Percentiles rank a stretch among this genome's conserved stretches.
These are phyloP conservation scores for Aureobasidium vineae DNA, from an alignment of 2,329 filamentous ascomycete genomes.

Conservation along the genomic window DNA sequence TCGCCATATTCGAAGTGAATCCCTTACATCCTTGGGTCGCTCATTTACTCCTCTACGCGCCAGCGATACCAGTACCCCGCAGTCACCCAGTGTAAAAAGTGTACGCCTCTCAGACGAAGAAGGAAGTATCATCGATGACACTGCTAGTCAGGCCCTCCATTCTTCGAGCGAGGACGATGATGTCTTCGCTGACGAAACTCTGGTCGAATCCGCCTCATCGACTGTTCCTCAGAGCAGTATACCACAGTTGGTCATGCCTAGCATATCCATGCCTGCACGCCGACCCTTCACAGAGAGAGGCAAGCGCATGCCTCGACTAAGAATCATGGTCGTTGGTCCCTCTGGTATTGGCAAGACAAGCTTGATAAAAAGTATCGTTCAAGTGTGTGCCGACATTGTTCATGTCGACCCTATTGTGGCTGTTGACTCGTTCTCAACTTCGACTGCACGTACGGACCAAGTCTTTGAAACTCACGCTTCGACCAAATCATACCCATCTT, in stretches of 20 bases:
- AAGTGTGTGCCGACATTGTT: conserved; percentile 86
- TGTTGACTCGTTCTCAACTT: conserved; percentile 17
- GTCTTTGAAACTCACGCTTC: conserved; percentile 48
- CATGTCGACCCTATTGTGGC: conserved; percentile 67
- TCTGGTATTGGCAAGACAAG: conserved; percentile 84
- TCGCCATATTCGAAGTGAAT: conserved; percentile 34
- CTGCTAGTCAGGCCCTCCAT: conserved; percentile 54
- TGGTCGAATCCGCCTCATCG: conserved; percentile 32
- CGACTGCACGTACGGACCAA: conserved; percentile 25
- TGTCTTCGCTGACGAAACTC: conserved; percentile 44
- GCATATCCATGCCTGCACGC: conserved; percentile 83
- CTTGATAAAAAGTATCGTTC: conserved; percentile 82
- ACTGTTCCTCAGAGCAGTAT: conserved; percentile 39
- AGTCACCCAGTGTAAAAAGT: conserved; percentile 59
- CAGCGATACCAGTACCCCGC: conserved; percentile 57
- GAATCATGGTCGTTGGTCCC: conserved; percentile 81
- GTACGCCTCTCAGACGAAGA: conserved; percentile 59
- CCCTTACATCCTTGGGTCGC: conserved; percentile 37
- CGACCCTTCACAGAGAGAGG: conserved; percentile 87
- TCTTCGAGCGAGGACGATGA: conserved; percentile 57
- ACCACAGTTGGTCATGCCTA: conserved; percentile 96
- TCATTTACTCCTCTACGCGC: conserved; percentile 50
- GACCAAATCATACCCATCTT: conserved; percentile 69
- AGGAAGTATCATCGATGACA: conserved; percentile 53
- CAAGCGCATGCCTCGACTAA: conserved; percentile 78